Base-by-base conservation (phyloP, 345 rosid species). In the Brassica nigra region DNA sequence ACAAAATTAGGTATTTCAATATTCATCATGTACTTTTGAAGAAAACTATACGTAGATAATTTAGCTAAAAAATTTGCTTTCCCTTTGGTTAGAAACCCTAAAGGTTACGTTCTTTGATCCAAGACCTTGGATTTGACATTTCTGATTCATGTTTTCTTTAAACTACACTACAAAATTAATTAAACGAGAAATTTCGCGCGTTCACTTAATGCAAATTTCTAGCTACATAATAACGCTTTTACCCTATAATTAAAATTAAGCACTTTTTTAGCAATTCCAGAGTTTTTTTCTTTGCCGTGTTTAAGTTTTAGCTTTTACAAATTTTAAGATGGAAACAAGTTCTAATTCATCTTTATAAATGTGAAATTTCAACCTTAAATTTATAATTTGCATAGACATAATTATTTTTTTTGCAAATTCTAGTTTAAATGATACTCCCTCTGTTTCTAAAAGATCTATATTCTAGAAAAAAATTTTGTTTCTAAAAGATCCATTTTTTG, bases 121-220 rank as follows among this genome's bases (percentile, higher is more conserved):
- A 57, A 80, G 80, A 80, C 55, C 23, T 80, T 80, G 80, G 83
- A 80, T 75, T 80, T 70, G 73, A 80, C 83, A 64, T 75, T 55
- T 70, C 42, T 70, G 83, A 80, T 75, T 75, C 55, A 34, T 61
- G 74, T 79, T 54, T 57, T 36, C 49, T 20, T 42, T 29, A 12
- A 30, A 66, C 27, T 33, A 68, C 44, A 36, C 36, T 55, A 15
- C 9, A 8, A 44, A 70, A 29, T 27, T 70, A 12, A 39, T 31
- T 55, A 66, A 28, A 15, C 59, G 39, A 75, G 15, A 28, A 69
- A 69, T 7, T 62, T 62, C 34, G 66, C 66, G 78, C 71, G 75
- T 80, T 61, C 69, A 61, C 57, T 8, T 27, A 23, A 74, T 71
- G 67, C 70, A 58, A 62, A n/a, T 3, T 20, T 36, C 27, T 54